phyloP scores from a whole-genome alignment of 1,139 yeast genomes.

The Debaryomyces subglobosus region DNA sequence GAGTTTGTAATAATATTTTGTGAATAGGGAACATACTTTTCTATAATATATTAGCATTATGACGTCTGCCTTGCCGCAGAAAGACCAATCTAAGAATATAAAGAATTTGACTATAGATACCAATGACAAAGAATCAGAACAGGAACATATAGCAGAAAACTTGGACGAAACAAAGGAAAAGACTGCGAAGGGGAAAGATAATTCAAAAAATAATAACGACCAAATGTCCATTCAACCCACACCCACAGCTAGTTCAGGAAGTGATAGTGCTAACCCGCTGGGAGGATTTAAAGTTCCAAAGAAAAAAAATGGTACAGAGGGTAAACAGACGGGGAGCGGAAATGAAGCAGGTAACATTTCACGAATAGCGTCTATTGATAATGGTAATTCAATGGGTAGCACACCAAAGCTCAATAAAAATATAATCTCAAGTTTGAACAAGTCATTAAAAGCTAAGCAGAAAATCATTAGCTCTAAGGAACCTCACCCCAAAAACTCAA shows the following conservation, averaged over 20 bases:
- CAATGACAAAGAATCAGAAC: background rate
- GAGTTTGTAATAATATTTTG: background rate
- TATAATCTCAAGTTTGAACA: conserved; percentile 40
- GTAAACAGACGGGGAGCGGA: background rate
- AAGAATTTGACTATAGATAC: conserved; percentile 12
- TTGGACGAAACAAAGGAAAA: background rate
- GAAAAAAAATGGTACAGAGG: conserved; percentile 8
- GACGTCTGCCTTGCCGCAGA: conserved; percentile 6
- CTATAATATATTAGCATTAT: background rate
- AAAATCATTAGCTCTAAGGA: conserved; percentile 41
- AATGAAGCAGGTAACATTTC: background rate
- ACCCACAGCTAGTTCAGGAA: conserved; percentile 2
- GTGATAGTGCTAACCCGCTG: background rate
- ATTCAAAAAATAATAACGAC: background rate
- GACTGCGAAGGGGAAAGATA: background rate
- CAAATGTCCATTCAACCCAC: background rate
- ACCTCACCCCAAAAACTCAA: conserved; percentile 39
- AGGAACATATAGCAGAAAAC: background rate
- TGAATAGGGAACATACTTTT: background rate
- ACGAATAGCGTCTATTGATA: background rate
- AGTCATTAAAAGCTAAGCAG: conserved; percentile 46
- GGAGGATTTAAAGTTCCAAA: conserved; percentile 12
- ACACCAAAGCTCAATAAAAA: conserved; percentile 26
- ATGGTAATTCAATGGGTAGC: background rate
- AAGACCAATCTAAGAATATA: conserved; percentile 11